Evolutionary conservation across 106 monocot genomes (phyloP), one percentile per base, ranked within the genome.

Genomic region (Apostasia shenzhenica): DNA sequence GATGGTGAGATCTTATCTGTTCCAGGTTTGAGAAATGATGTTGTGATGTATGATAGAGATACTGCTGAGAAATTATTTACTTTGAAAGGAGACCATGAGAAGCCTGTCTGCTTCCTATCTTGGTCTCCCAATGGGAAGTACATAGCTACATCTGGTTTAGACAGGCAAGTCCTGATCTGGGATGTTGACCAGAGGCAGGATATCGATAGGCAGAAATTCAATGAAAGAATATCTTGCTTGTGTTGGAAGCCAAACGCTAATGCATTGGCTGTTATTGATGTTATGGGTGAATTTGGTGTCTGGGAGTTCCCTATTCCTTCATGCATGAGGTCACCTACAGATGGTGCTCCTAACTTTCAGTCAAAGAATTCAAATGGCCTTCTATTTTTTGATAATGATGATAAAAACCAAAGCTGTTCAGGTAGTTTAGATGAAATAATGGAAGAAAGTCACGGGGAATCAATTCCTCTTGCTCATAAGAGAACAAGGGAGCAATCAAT

Each of bases 101-200:
- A 72, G 49, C 14, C 76, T 67, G 74, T 99, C 40, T 93, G 99
- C 65, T 85, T 73, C 45, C 62, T 93, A 3, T 77, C 93, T n/a
- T 99, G 99, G 99, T 99, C 99, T 55, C 90, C 93, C 3, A 99
- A 93, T 76, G 99, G 99, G 55, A 99, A 90, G 46, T 99, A 93
- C 52, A 80, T 99, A 42, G 99, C 89, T 0, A 93, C 93, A 63
- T 79, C 92, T 45, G 81, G 86, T 13, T 59, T 88, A 40, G 99
- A 99, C 70, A 90, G 72, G 70, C 93, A 93, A 70, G 76, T 99
- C 67, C 57, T 99, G 44, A 84, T 99, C 11, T 99, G 99, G 97
- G 99, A 99, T 78, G 66, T 99, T 77, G 90, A 92, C 60, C 72
- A 77, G 48, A 90, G 87, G 71, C 90, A 87, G 76, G 99, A 99